Base-by-base conservation (phyloP, 192 early-diverging fungal species). In the Linnemannia schmuckeri region DNA sequence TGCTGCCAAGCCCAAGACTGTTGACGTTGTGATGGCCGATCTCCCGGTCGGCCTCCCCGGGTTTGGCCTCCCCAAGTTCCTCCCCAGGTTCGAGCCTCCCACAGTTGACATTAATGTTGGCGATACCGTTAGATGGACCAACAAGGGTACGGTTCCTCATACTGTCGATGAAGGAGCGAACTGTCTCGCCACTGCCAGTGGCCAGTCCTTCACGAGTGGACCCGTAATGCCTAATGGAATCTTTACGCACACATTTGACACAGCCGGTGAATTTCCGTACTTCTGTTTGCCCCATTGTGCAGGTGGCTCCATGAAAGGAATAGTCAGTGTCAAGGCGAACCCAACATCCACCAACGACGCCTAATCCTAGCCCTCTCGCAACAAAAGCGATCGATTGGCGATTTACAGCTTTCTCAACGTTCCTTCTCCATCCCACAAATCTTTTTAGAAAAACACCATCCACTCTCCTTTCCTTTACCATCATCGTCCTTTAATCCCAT, bases 1-100 rank as follows among this genome's bases (percentile, higher is more conserved):
- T 72, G 70, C 70, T 42, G 70, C 70, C 70, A 41, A 72, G 22
- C 70, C 70, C 70, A 72, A 72, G 41, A 72, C 70, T 72, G 41
- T 72, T 72, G 41, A 72, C 40, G 20, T 72, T 72, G 20, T 44
- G 7, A 72, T 72, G 70, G 2, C 6, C 38, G 8, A 20, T 6
- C 2, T 72, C 70, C 41, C 40, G 40, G n/a, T n/a, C n/a, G n/a
- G n/a, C n/a, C n/a, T n/a, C n/a, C n/a, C n/a, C n/a, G n/a, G n/a
- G n/a, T n/a, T n/a, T n/a, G n/a, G n/a, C n/a, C n/a, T n/a, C n/a
- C n/a, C n/a, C n/a, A n/a, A n/a, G n/a, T n/a, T n/a, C n/a, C 3
- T 15, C 35, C 69, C 69, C 30, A 70, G 69, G 37, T 70, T 70
- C 37, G 22, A 42, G 0, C 70, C 70, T 72, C 3, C 13, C 70